Evolutionary conservation across 192 early-diverging fungal genomes (phyloP), one percentile per base, ranked within the genome.

Genomic region (Oehlia diaphana): DNA sequence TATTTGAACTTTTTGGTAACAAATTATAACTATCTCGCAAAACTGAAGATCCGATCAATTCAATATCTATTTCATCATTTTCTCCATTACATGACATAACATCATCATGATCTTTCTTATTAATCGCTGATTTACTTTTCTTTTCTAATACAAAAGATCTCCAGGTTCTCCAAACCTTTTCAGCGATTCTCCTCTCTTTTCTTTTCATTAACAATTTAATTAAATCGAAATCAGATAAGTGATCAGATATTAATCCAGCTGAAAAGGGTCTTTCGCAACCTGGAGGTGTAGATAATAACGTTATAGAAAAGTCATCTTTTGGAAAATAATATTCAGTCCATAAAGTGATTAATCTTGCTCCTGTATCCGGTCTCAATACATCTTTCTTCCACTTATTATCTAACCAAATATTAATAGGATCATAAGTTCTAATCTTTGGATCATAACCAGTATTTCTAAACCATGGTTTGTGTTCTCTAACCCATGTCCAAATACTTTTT

Each of bases 241-340:
- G 39, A 47, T 64, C 65, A 9, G 67, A 63, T 44, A 61, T 26
- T 65, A 26, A 53, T 37, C 12, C 23, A 21, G 63, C 13, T 21
- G 49, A 33, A 42, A 37, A 37, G n/a, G 35, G 28, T 28, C 12
- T 61, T n/a, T 79, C 77, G 1, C 21, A 9, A 2, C 69, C 77
- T 21, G n/a, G 31, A 23, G 77, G 77, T 14, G 31, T 62, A 4
- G 50, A 79, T 53, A 79, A 28, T 58, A 79, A 71, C 2, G 68
- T 16, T 53, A 79, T 72, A 39, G 77, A 79, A 42, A 62, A 47
- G 61, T 79, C 58, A 71, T 79, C 68, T 63, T 72, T 79, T 5
- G 77, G 77, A 37, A 86, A 83, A 66, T 86, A 84, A 63, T 84
- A 86, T 69, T 86, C 83, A 7, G 79, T 23, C 85, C 85, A 86